Conservation (phyloP, 163 green algal genomes). For the Smithsoniella earleae region DNA sequence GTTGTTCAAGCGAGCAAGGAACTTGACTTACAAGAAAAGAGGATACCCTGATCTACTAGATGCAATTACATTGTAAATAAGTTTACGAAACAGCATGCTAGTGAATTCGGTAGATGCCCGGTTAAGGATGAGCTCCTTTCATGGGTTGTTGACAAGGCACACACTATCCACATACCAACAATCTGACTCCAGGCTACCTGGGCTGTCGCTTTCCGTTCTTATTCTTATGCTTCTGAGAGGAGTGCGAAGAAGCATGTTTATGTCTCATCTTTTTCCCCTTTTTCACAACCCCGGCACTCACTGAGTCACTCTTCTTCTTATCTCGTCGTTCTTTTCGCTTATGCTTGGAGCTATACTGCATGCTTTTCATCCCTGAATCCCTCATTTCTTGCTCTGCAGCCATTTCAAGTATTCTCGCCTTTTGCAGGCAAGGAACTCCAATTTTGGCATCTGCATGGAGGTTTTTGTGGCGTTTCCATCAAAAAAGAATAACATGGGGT, state of each 20-base stretch:
- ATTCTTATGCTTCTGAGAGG: background rate
- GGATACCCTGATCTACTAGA: too few relatives aligned
- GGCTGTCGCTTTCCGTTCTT: background rate
- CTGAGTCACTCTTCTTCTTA: background rate
- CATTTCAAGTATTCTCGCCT: background rate
- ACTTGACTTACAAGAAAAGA: too few relatives aligned
- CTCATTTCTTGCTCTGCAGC: background rate
- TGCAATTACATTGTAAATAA: too few relatives aligned
- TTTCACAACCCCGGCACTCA: too few relatives aligned
- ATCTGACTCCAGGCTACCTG: too few relatives aligned
- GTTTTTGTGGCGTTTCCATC: background rate
- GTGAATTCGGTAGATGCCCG: too few relatives aligned
- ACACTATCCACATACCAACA: too few relatives aligned
- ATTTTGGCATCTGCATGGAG: background rate
- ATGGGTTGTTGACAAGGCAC: too few relatives aligned
- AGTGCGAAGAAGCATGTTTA: background rate
- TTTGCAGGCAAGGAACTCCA: background rate
- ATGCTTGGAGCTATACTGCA: background rate
- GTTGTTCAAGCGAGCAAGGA: too few relatives aligned
- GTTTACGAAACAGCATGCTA: too few relatives aligned
- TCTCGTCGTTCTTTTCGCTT: background rate
- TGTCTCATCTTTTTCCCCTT: background rate
- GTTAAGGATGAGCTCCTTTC: too few relatives aligned
- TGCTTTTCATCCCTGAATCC: background rate
- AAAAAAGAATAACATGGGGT: background rate